These are phyloP conservation scores for Lichtheimia hyalospora DNA, from an alignment of 371 early-diverging fungal genomes.

Conservation along the genomic window DNA sequence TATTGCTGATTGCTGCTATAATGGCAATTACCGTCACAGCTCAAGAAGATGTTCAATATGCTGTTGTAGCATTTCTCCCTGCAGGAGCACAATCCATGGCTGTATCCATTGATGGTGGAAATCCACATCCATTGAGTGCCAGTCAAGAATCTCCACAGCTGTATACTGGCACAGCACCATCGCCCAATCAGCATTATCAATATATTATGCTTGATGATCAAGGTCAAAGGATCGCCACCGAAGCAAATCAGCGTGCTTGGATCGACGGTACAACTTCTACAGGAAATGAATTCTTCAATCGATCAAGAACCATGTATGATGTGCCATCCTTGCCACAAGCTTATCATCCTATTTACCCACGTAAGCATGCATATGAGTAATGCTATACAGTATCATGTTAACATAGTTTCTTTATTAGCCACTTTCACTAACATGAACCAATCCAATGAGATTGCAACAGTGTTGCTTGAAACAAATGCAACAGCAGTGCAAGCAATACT, in stretches of 20 bases:
- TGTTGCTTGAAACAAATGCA: slow-evolving; percentile 42
- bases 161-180: slow-evolving; percentile 23
- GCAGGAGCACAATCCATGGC: slow-evolving; percentile 15
- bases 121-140: slow-evolving; percentile 8
- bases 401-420: slow-evolving; percentile 13
- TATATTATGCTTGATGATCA: slow-evolving; percentile 18
- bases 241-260: slow-evolving; percentile 22
- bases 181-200: slow-evolving; percentile 15
- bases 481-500: slow-evolving; percentile 39
- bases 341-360: slow-evolving; percentile 28
- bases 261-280: slow-evolving; percentile 28
- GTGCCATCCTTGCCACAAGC: slow-evolving; percentile 47
- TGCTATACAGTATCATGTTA: not conserved
- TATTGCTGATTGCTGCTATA: too few relatives aligned
- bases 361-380: slow-evolving; percentile 10
- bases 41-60: slow-evolving; percentile 12
- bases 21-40: not conserved
- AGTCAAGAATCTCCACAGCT: slow-evolving; percentile 15
- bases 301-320: slow-evolving; percentile 22
- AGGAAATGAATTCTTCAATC: slow-evolving; percentile 48
- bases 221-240: slow-evolving; percentile 2
- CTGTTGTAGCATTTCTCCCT: slow-evolving; percentile 31
- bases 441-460: slow-evolving; percentile 48
- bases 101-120: slow-evolving; percentile 22
- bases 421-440: slow-evolving; percentile 29